Conservation (phyloP, 768 basidiomycete genomes). For the Rhodotorula paludigena region DNA sequence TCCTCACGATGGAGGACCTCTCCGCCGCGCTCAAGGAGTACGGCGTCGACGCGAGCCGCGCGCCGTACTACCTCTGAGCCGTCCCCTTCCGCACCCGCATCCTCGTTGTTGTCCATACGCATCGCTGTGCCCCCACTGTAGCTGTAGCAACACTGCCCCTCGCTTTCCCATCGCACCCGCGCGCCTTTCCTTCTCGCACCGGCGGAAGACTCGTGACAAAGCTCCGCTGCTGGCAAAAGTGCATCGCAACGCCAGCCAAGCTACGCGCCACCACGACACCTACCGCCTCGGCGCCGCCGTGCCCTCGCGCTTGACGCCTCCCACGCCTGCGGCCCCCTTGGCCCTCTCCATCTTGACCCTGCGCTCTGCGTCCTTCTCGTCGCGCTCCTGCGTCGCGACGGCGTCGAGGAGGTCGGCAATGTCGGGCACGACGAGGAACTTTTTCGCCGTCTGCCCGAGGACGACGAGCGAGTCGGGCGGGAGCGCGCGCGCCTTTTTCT, state of each 20-base stretch:
- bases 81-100: background rate
- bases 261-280: background rate
- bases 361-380: slow-evolving; percentile 28
- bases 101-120: too few relatives aligned
- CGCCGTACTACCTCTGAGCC: slow-evolving; percentile 76
- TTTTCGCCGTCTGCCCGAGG: slow-evolving; percentile 43
- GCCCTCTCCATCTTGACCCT: slow-evolving; percentile 7
- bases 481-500: background rate
- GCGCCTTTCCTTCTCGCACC: too few relatives aligned
- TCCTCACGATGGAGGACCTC: slow-evolving; percentile 94
- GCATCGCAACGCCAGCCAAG: too few relatives aligned
- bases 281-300: background rate
- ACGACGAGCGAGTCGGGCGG: slow-evolving; percentile 35
- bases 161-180: too few relatives aligned
- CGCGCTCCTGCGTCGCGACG: slow-evolving; percentile 19
- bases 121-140: too few relatives aligned
- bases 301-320: background rate
- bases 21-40: slow-evolving; percentile 90
- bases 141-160: too few relatives aligned
- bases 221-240: too few relatives aligned
- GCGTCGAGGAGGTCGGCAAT: slow-evolving; percentile 32
- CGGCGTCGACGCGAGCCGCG: slow-evolving; percentile 87
- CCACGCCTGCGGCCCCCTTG: background rate
- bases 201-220: too few relatives aligned
- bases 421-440: slow-evolving; percentile 43